phyloP scores from a whole-genome alignment of 805 yeast genomes.

The Lachancea waltii region DNA sequence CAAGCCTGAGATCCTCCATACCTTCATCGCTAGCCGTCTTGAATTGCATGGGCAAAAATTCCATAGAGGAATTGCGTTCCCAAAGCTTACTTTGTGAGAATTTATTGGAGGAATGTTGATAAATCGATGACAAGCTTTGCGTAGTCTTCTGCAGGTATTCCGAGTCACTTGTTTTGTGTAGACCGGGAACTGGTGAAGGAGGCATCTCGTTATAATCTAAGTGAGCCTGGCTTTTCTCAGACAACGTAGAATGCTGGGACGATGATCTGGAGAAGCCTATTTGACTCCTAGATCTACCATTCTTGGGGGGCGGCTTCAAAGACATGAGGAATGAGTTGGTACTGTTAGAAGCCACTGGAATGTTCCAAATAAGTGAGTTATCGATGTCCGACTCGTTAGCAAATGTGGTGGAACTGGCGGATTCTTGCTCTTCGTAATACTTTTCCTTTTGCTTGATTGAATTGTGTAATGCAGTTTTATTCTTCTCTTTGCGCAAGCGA shows the following conservation, averaged over 20 bases:
- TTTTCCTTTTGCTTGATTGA: slow-evolving; percentile 34
- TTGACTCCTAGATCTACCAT: slow-evolving; percentile 2
- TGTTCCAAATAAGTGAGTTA: slow-evolving; percentile 43
- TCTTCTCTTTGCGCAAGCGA: slow-evolving; percentile 35
- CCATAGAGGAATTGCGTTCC: slow-evolving; percentile 33
- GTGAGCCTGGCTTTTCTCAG: slow-evolving; percentile 26
- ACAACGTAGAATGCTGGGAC: slow-evolving; percentile 3
- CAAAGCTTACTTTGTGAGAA: slow-evolving; percentile 34
- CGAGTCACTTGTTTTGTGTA: slow-evolving; percentile 24
- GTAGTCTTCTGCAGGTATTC: slow-evolving; percentile 33
- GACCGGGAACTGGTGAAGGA: slow-evolving; percentile 47
- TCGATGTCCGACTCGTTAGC: slow-evolving; percentile 33
- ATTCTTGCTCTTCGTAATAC: slow-evolving; percentile 34
- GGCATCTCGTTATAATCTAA: slow-evolving; percentile 33
- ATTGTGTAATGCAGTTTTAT: slow-evolving; percentile 30
- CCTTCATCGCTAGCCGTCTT: slow-evolving; percentile 35
- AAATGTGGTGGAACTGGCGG: slow-evolving; percentile 10
- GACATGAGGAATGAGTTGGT: slow-evolving; percentile 26
- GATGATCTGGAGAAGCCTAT: slow-evolving; percentile 7
- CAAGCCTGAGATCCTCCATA: slow-evolving; percentile 52
- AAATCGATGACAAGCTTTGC: slow-evolving; percentile 37
- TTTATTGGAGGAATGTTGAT: slow-evolving; percentile 34
- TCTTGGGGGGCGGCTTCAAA: slow-evolving; percentile 7
- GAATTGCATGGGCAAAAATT: slow-evolving; percentile 34
- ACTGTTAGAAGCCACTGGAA: slow-evolving; percentile 41